Evolutionary conservation across 2,329 filamentous ascomycete species (phyloP), one percentile per base, ranked within the genome.

Genomic region (Ophiostoma ulmi): DNA sequence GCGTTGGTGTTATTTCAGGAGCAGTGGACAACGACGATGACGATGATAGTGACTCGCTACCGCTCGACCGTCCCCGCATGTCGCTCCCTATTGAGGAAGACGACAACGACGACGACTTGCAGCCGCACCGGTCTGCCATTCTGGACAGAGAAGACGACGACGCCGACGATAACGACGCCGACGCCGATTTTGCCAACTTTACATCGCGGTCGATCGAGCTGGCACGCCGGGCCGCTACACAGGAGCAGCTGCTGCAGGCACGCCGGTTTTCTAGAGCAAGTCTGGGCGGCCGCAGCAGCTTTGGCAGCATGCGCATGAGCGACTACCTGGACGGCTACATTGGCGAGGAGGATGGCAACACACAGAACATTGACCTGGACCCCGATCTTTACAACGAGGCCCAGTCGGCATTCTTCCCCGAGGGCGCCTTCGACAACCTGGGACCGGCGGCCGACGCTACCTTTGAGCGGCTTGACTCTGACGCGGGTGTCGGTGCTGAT

Each of bases 141-240:
- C 75, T 89, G 35, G 86, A 89, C 70, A 83, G 82, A 26, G 81
- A 83, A 52, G 83, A 84, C 71, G 82, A 83, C 20, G 86, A 89
- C 70, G 67, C 55, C 31, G 71, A 70, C 63, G 71, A 64, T 10
- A 44, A n/a, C 61, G 70, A 70, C 26, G 68, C 64, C 36, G 72
- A 73, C 41, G 85, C 88, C 36, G 85, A 87, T 61, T 48, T 70
- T 64, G 72, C 70, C 61, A 84, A 89, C 73, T 83, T 83, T 72
- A 90, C 87, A 0, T 61, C 84, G 58, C 83, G 85, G 72, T 88
- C 87, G 1, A 82, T 90, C 38, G 88, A 90, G 78, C 75, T 88
- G 67, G 84, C 87, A 8, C 81, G 88, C 38, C 80, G 88, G 67
- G 83, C 82, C 20, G 75, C 79, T 52, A 84, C 79, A 69, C 84